phyloP scores from a whole-genome alignment of 1,284 basidiomycete genomes.

The Porogramme epimiltina region DNA sequence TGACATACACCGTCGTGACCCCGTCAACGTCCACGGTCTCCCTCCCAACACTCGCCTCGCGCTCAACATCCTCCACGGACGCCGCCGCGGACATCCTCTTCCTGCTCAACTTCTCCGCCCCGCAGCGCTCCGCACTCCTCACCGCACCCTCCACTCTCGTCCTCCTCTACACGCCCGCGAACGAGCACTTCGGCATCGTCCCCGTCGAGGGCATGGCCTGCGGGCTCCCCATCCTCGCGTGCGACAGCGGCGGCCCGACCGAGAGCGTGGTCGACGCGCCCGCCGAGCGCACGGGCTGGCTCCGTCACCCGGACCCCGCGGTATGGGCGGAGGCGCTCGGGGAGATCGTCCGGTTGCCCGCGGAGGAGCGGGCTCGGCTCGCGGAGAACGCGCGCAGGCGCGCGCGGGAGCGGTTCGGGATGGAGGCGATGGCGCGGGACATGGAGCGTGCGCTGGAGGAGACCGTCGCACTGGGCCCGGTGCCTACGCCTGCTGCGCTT shows the following conservation, averaged over 20 bases:
- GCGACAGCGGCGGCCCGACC: slow-evolving; percentile 88
- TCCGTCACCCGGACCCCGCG: slow-evolving; percentile 60
- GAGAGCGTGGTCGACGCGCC: slow-evolving; percentile 79
- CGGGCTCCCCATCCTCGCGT: slow-evolving; percentile 88
- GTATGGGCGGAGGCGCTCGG: slow-evolving; percentile 72
- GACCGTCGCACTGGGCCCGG: slow-evolving; percentile 52
- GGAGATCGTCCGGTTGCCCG: slow-evolving; percentile 58
- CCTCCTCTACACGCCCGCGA: slow-evolving; percentile 90
- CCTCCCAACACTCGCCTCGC: slow-evolving; percentile 47
- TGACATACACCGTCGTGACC: slow-evolving; percentile 57
- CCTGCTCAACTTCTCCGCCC: slow-evolving; percentile 83
- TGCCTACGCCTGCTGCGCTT: slow-evolving; percentile 18
- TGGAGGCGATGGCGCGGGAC: slow-evolving; percentile 67
- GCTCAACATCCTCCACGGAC: slow-evolving; percentile 23
- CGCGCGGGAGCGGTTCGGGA: slow-evolving; percentile 59
- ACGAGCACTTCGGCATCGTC: slow-evolving; percentile 98
- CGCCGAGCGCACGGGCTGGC: slow-evolving; percentile 62
- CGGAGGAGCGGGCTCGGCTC: slow-evolving; percentile 49
- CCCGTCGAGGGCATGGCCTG: slow-evolving; percentile 96
- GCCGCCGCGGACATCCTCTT: slow-evolving; percentile 64
- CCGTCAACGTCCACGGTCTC: slow-evolving; percentile 39
- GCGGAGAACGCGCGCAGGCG: slow-evolving; percentile 56
- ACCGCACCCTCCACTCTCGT: slow-evolving; percentile 64
- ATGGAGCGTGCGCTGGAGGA: slow-evolving; percentile 56
- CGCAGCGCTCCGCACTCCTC: slow-evolving; percentile 80